Conservation (phyloP, 768 basidiomycete genomes). For the Podaxis sp. region DNA sequence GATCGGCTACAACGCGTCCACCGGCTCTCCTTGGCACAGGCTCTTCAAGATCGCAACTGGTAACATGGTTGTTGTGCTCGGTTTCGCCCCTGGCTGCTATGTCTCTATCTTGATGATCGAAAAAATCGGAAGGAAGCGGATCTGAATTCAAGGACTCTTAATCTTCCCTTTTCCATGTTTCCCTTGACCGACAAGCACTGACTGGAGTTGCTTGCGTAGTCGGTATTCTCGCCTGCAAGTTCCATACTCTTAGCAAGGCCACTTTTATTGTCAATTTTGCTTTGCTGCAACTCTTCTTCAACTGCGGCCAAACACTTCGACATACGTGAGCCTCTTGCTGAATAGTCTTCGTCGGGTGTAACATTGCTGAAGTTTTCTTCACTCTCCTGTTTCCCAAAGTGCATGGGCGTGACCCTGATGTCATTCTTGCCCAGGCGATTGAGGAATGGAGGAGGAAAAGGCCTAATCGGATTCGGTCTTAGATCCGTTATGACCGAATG, state of each 20-base stretch:
- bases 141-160: conserved; percentile 74
- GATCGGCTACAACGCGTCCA: conserved; percentile 61
- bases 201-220: conserved; percentile 30
- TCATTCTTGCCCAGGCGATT: conserved; percentile 31
- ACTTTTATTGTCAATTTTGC: conserved; percentile 72
- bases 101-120: conserved; percentile 66
- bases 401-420: conserved; percentile 33
- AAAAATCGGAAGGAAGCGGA: conserved; percentile 66
- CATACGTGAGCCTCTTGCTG: conserved; percentile 34
- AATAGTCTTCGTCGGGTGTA: conserved; percentile 65
- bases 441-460: conserved; percentile 10
- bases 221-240: conserved; percentile 64
- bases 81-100: conserved; percentile 64
- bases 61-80: conserved; percentile 66
- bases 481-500: background rate
- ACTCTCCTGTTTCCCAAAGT: conserved; percentile 37
- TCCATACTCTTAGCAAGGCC: conserved; percentile 47
- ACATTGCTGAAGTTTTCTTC: conserved; percentile 46
- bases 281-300: conserved; percentile 78
- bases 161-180: conserved; percentile 59
- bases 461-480: background rate
- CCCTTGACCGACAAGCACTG: background rate
- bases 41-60: conserved; percentile 67
- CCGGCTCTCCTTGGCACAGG: conserved; percentile 56
- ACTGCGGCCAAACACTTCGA: conserved; percentile 71